These are phyloP conservation scores for Cryptomeria japonica DNA, from an alignment of 75 land plant genomes.

Conservation along the genomic window DNA sequence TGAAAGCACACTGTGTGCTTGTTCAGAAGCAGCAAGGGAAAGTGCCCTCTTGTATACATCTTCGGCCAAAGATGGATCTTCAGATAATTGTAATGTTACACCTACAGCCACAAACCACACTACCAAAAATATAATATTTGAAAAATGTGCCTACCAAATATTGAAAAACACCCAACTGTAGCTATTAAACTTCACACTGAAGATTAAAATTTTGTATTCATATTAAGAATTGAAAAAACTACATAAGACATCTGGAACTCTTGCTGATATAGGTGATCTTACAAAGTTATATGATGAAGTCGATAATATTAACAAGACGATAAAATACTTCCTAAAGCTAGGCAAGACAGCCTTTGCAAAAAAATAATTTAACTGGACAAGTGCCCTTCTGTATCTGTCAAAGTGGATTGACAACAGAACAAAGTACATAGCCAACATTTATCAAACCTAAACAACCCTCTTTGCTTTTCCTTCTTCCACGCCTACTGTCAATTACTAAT, in stretches of 20 bases:
- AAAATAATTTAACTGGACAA: neutral
- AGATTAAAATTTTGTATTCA: neutral
- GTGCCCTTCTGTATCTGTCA: neutral
- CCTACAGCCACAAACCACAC: slow-evolving; percentile 33
- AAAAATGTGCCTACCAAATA: neutral
- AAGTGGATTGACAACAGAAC: neutral
- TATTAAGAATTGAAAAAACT: neutral
- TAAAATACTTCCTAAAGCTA: neutral
- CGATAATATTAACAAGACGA: neutral
- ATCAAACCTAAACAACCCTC: neutral
- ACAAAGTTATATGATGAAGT: neutral
- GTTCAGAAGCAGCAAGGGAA: slow-evolving; percentile 49
- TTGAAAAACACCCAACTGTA: neutral
- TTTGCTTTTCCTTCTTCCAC: neutral
- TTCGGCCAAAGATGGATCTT: slow-evolving; percentile 65
- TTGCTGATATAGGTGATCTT: neutral
- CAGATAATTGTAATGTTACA: slow-evolving; percentile 67
- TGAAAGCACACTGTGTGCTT: slow-evolving; percentile 66
- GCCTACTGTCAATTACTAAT: neutral
- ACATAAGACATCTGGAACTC: neutral
- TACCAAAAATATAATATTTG: neutral
- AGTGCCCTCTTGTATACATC: slow-evolving; percentile 66
- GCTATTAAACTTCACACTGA: neutral
- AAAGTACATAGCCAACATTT: neutral
- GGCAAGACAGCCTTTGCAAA: neutral